Evolutionary conservation across 2,329 filamentous ascomycete species (phyloP), one percentile per base, ranked within the genome.

Genomic region (Gaeumannomyces tritici): DNA sequence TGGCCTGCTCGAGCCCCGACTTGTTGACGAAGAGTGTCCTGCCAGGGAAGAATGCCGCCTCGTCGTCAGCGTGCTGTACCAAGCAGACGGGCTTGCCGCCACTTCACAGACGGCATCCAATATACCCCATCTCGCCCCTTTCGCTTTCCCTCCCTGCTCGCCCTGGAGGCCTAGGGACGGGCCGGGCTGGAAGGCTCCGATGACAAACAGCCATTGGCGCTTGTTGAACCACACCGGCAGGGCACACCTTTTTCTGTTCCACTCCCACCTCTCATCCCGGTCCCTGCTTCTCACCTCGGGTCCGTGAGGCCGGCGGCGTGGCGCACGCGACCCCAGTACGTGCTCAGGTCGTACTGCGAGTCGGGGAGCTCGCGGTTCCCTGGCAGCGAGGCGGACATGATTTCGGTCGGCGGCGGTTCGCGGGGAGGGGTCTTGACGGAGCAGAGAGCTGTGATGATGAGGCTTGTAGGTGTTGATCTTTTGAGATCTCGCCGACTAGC

Each of bases 301-400:
- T 99, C 95, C 73, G 93, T 89, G 70, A 99, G 87, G 70, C 93
- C 88, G 65, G 90, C 89, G 24, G 92, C 88, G 79, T 99, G 93
- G 77, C 84, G 86, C 71, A 98, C 95, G 64, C 95, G 88, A 67
- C 95, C 95, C 90, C 90, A 95, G 79, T 99, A 99, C 58, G 93
- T 97, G 73, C 77, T 85, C 71, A 99, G 82, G 73, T 99, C 91
- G 83, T 96, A 93, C 76, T 92, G 91, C 62, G 95, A 99, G 63
- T 87, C 86, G 65, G 95, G 95, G 67, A 97, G 83, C 75, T 96
- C 91, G 74, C 93, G 89, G 70, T 77, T 77, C 64, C 86, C 86
- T 59, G 85, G 85, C 35, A 89, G 75, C 28, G 86, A 88, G 64
- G 86, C 79, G 63, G 86, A 89, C 86, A 89, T 89, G 62, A 63